A percentile compares a stretch with the other conserved stretches of the same genome.
phyloP scores from a whole-genome alignment of 1,284 basidiomycete genomes.

The Puccinia polysora region DNA sequence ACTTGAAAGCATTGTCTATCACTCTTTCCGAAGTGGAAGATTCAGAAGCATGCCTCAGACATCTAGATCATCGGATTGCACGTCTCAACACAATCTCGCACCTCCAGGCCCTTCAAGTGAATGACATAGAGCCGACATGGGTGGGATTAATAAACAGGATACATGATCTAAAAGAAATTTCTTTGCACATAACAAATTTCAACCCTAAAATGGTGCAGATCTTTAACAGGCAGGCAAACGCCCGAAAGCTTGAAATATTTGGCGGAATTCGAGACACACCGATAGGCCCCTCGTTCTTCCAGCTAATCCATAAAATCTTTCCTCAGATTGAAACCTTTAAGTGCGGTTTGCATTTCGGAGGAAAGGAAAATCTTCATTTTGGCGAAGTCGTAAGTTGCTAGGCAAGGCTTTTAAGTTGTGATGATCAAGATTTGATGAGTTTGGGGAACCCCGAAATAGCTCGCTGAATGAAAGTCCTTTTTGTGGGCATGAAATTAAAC shows the following conservation, averaged over 20 bases:
- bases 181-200: conserved; percentile 25
- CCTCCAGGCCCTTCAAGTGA: conserved; percentile 30
- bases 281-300: conserved; percentile 4
- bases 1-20: conserved; percentile 24
- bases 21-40: conserved; percentile 20
- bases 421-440: conserved; percentile 1
- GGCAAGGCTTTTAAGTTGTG: background rate
- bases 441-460: background rate
- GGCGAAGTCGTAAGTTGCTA: conserved; percentile 14
- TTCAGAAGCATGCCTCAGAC: background rate
- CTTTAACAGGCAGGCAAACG: background rate
- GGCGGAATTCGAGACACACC: conserved; percentile 14
- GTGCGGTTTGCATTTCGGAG: conserved; percentile 14
- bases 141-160: conserved; percentile 19
- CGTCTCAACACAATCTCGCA: background rate
- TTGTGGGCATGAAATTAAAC: background rate
- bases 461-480: conserved; percentile 10
- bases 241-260: conserved; percentile 21
- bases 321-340: conserved; percentile 15
- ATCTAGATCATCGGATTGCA: conserved; percentile 5
- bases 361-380: background rate
- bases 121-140: conserved; percentile 36
- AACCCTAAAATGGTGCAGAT: background rate
- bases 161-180: conserved; percentile 5
- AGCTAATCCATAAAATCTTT: conserved; percentile 2